Evolutionary conservation across 441 rosid genomes (phyloP), one percentile per base, ranked within the genome.

Genomic region (Breynia disticha): DNA sequence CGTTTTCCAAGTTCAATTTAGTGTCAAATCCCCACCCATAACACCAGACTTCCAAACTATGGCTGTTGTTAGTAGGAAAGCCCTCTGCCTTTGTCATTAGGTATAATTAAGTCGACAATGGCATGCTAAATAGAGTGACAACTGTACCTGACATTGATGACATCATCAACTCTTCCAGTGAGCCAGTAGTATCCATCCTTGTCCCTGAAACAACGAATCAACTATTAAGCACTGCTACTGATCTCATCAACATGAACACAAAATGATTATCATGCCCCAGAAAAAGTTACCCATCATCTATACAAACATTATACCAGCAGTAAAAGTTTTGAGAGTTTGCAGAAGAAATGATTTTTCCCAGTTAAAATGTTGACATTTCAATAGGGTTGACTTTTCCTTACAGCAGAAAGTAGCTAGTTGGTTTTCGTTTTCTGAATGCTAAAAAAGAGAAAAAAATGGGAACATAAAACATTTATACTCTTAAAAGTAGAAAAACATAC

Each of bases 91-190:
- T n/a, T n/a, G n/a, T n/a, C n/a, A n/a, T n/a, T n/a, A n/a, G n/a
- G n/a, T n/a, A n/a, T n/a, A n/a, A n/a, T n/a, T n/a, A n/a, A n/a
- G n/a, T n/a, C n/a, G n/a, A n/a, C n/a, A n/a, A n/a, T n/a, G 56
- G 21, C 44, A 54, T 14, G 55, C n/a, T 46, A 13, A 13, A 50
- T 14, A 16, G 41, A 39, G 20, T 55, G 35, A 32, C 55, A 28
- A 48, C 47, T 16, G 10, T 78, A 91, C 99, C 99, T 93, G 60
- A 93, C 97, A 17, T 93, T 89, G 72, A 93, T 93, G 59, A 93
- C 99, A 79, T 93, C 98, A 60, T 93, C 98, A 63, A 93, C 98
- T 72, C 98, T 81, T 55, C 97, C 99, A 7, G 99, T 93, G 60
- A 93, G 95, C 97, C 97, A 93, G 71, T 80, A 80, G 73, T 89